Evolutionary conservation across 2,329 filamentous ascomycete genomes (phyloP).

Genomic region (Rhexocercosporidium sp.): DNA sequence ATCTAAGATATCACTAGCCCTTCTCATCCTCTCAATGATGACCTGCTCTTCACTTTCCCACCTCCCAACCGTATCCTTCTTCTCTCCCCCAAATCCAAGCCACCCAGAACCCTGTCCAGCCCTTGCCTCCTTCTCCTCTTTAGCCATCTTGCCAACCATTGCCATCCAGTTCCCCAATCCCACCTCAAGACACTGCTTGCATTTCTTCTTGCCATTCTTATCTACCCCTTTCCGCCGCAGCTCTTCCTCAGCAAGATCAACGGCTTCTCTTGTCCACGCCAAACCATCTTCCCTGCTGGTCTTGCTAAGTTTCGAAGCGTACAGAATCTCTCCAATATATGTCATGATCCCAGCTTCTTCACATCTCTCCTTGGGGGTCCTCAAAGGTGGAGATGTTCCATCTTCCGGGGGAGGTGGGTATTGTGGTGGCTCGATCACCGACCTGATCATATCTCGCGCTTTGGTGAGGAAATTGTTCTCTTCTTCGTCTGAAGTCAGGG

Average conservation of each 20-base stretch:
- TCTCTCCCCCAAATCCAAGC: constrained; percentile 37
- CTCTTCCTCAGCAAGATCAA: constrained; percentile 20
- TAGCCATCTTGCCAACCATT: constrained; percentile 72
- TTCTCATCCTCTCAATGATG: constrained; percentile 35
- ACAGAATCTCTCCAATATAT: constrained; percentile 94
- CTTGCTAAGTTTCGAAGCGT: constrained; percentile 58
- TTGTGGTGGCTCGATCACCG: constrained; percentile 54
- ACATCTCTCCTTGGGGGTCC: constrained; percentile 70
- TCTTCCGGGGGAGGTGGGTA: constrained; percentile 76
- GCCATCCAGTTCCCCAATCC: constrained; percentile 81
- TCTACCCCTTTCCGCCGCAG: constrained; percentile 25
- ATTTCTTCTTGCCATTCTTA: constrained; percentile 57
- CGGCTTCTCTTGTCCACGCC: constrained; percentile 85
- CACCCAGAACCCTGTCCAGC: constrained; percentile 30
- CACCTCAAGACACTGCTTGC: constrained; percentile 76
- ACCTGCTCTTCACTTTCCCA: constrained; percentile 45
- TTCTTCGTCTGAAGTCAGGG: constrained; percentile 25
- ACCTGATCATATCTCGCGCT: constrained; percentile 39
- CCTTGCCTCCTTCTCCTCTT: constrained; percentile 43
- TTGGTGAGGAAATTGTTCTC: constrained; percentile 32
- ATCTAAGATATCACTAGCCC: constrained; percentile 4
- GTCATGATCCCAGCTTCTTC: constrained; percentile 86
- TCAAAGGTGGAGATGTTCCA: constrained; percentile 70
- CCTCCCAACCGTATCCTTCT: constrained; percentile 36
- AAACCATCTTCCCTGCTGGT: constrained; percentile 70